Evolutionary conservation across 176 grass and related monocot species (phyloP).

Genomic region (Triticum dicoccoides): DNA sequence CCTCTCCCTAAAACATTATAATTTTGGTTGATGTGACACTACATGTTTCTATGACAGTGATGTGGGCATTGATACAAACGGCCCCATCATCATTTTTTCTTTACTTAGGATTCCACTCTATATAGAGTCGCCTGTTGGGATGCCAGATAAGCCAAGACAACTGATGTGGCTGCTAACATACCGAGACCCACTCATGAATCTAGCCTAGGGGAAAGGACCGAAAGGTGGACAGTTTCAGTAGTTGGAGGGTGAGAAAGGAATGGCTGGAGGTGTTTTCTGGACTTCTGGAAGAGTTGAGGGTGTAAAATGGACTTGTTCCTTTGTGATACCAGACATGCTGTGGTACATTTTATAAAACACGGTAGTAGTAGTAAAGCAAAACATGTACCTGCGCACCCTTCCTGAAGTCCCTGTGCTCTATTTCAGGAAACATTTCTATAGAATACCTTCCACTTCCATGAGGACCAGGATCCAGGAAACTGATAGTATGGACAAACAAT

Average conservation of each 20-base stretch:
- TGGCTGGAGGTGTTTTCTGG: too few relatives aligned
- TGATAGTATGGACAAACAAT: constrained; percentile 40
- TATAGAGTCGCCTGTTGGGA: neutral
- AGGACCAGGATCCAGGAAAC: constrained; percentile 92
- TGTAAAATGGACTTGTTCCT: neutral
- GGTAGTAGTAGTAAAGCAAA: constrained; percentile 10
- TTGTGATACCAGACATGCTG: neutral
- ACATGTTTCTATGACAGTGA: neutral
- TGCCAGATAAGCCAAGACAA: constrained; percentile 1
- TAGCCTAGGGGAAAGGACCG: neutral
- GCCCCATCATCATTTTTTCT: neutral
- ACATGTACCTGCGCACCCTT: constrained; percentile 84
- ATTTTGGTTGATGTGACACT: constrained; percentile 3
- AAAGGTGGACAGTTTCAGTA: neutral
- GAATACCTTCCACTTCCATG: constrained; percentile 97
- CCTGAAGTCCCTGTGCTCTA: constrained; percentile 86
- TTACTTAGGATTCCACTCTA: neutral
- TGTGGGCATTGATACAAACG: neutral
- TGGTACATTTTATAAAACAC: neutral
- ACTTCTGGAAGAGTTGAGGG: neutral
- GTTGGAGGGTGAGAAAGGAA: neutral
- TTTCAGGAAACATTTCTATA: constrained; percentile 74
- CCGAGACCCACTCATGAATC: neutral
- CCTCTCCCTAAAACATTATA: neutral
- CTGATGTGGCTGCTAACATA: neutral